phyloP scores from a whole-genome alignment of 345 rosid genomes.

The Dovyalis caffra region DNA sequence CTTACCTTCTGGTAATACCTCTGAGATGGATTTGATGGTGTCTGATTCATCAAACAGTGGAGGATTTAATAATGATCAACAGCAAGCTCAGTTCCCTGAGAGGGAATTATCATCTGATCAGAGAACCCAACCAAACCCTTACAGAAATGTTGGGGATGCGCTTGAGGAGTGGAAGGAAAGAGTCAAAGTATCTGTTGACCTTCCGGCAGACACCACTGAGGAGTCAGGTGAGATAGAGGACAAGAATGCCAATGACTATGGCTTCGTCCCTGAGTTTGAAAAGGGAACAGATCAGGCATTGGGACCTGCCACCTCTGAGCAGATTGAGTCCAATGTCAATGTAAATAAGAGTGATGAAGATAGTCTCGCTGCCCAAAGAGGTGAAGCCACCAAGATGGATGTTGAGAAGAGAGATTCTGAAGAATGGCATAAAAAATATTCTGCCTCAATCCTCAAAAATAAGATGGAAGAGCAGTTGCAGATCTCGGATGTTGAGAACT shows the following conservation, averaged over 20 bases:
- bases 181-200: constrained; percentile 65
- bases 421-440: constrained; percentile 33
- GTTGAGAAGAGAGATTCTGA: constrained; percentile 51
- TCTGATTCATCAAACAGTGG: constrained; percentile 49
- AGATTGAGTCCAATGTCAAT: constrained; percentile 52
- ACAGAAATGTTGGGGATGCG: constrained; percentile 81
- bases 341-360: constrained; percentile 49
- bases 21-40: constrained; percentile 50
- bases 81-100: constrained; percentile 39
- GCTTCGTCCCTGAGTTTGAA: constrained; percentile 67
- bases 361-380: constrained; percentile 33
- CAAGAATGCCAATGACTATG: constrained; percentile 70
- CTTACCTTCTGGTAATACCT: constrained; percentile 46
- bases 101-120: constrained; percentile 44
- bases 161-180: constrained; percentile 93
- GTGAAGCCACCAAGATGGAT: constrained; percentile 60
- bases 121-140: constrained; percentile 66
- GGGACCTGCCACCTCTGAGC: constrained; percentile 90
- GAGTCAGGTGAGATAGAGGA: constrained; percentile 61
- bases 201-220: constrained; percentile 46
- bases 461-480: constrained; percentile 41
- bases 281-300: constrained; percentile 78
- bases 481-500: constrained; percentile 40
- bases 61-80: constrained; percentile 44
- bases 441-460: constrained; percentile 31